A percentile compares a stretch with the other conserved stretches of the same genome.
These are phyloP conservation scores for Neurospora pannonica DNA, from an alignment of 495 filamentous ascomycete genomes.

Conservation along the genomic window DNA sequence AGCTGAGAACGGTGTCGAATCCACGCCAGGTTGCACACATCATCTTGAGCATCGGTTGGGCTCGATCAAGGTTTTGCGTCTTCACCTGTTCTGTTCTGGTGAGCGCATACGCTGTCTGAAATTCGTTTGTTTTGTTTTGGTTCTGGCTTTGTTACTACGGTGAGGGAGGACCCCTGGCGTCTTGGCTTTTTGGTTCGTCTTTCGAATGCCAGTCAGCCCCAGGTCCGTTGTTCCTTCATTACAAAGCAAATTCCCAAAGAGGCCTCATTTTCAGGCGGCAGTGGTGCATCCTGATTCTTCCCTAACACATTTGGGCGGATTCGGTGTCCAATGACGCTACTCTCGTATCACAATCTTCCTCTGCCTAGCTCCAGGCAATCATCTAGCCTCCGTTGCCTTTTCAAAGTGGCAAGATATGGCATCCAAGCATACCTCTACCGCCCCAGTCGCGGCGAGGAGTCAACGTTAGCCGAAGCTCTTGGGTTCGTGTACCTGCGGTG, in stretches of 20 bases:
- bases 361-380: background rate
- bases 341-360: background rate
- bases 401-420: slow-evolving; percentile 72
- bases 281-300: background rate
- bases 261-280: background rate
- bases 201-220: background rate
- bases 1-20: background rate
- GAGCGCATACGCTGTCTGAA: background rate
- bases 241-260: background rate
- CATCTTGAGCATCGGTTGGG: background rate
- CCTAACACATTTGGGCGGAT: background rate
- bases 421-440: slow-evolving; percentile 78
- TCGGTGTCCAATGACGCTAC: background rate
- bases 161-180: background rate
- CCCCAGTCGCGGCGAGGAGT: slow-evolving; percentile 76
- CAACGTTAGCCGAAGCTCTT: slow-evolving; percentile 59
- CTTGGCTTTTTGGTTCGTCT: background rate
- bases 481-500: slow-evolving; percentile 27
- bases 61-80: background rate
- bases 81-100: background rate
- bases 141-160: background rate
- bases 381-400: background rate
- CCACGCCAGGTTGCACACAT: background rate
- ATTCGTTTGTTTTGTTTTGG: background rate
- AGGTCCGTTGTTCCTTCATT: background rate